Evolutionary conservation across 2,329 filamentous ascomycete species (phyloP).

Genomic region (Pseudogymnoascus sp.): DNA sequence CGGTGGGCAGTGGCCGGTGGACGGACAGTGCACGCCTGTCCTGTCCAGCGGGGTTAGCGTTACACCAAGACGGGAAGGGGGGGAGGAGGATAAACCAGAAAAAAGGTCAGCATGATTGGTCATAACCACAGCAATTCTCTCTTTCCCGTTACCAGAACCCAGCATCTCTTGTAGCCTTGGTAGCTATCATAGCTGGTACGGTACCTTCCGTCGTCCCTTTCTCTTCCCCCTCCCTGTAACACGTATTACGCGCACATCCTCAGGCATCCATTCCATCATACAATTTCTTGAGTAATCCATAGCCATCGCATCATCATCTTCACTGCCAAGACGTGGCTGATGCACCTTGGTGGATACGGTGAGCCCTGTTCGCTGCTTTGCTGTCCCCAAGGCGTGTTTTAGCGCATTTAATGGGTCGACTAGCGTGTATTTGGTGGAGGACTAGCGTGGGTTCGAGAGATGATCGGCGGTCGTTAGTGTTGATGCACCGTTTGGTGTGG

Average conservation of each 20-base stretch:
- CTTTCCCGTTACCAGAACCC: neutral
- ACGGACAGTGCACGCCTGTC: neutral
- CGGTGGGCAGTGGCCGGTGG: neutral
- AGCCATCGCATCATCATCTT: neutral
- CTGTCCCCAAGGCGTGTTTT: conserved; percentile 3
- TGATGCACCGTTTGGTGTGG: neutral
- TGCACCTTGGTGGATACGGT: neutral
- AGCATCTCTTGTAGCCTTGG: neutral
- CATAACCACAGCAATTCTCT: neutral
- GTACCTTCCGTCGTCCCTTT: no score
- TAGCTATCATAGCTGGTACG: neutral
- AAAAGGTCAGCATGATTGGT: neutral
- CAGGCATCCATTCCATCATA: neutral
- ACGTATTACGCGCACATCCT: neutral
- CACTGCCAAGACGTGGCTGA: neutral
- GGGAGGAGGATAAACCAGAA: neutral
- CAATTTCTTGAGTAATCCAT: neutral
- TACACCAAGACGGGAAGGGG: neutral
- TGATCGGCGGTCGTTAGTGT: neutral
- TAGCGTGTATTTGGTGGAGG: neutral
- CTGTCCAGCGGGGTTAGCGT: neutral
- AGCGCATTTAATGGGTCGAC: neutral
- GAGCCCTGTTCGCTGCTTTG: neutral
- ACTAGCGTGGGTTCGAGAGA: neutral
- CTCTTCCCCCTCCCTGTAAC: neutral